Evolutionary conservation across 495 filamentous ascomycete genomes (phyloP).

Genomic region (Hypoxylon fuscum): DNA sequence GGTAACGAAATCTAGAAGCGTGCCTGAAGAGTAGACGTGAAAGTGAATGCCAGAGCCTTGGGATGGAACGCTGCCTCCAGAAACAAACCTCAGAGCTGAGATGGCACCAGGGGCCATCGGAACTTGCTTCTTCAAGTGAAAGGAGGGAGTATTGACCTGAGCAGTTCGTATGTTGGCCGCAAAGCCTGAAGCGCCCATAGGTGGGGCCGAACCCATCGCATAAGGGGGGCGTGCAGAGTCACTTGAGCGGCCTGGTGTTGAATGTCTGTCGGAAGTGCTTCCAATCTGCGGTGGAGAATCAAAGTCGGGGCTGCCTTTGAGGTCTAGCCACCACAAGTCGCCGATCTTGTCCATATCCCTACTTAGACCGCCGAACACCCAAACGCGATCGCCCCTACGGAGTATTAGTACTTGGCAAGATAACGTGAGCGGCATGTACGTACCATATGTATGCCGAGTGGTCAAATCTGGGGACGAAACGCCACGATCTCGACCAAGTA

Average conservation of each 20-base stretch:
- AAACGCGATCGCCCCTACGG: slow-evolving; percentile 74
- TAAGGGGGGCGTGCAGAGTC: slow-evolving; percentile 56
- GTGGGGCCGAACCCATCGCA: slow-evolving; percentile 48
- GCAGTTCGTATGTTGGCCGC: slow-evolving; percentile 89
- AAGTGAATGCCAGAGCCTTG: slow-evolving; percentile 92
- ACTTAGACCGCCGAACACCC: slow-evolving; percentile 95
- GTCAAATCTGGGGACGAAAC: slow-evolving; percentile 91
- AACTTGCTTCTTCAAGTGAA: slow-evolving; percentile 74
- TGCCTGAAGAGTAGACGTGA: slow-evolving; percentile 92
- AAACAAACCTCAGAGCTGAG: slow-evolving; percentile 86
- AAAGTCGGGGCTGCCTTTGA: slow-evolving; percentile 87
- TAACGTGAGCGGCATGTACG: background rate
- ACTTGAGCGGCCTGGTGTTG: slow-evolving; percentile 40
- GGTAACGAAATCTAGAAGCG: slow-evolving; percentile 91
- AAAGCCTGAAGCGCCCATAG: slow-evolving; percentile 74
- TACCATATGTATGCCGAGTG: slow-evolving; percentile 90
- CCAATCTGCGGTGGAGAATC: slow-evolving; percentile 77
- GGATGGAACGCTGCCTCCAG: slow-evolving; percentile 85
- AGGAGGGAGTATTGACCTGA: slow-evolving; percentile 77
- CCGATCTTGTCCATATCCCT: slow-evolving; percentile 95
- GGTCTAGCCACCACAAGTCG: slow-evolving; percentile 95
- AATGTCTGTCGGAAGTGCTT: slow-evolving; percentile 62
- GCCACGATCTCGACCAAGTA: slow-evolving; percentile 97
- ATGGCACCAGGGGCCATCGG: slow-evolving; percentile 81
- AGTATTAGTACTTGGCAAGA: slow-evolving; percentile 14